A percentile compares a stretch with the other conserved stretches of the same genome.
These are phyloP conservation scores for Podila minutissima DNA, from an alignment of 192 early-diverging fungal species.

Conservation along the genomic window DNA sequence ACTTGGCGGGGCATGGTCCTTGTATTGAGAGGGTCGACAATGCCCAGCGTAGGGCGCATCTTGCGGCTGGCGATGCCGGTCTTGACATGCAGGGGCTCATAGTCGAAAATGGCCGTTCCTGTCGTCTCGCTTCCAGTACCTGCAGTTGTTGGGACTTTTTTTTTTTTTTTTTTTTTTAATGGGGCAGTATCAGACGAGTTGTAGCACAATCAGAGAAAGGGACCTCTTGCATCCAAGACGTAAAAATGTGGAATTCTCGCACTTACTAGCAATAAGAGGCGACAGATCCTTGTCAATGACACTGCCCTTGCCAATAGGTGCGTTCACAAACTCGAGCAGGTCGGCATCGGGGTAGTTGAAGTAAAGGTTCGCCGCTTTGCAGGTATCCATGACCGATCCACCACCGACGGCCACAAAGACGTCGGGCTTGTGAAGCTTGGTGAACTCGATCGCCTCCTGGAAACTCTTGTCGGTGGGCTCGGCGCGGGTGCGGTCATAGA, in stretches of 20 bases:
- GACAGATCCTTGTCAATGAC: slow-evolving; percentile 77
- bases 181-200: background rate
- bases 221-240: too few relatives aligned
- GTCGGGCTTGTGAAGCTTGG: slow-evolving; percentile 77
- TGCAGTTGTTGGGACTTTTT: slow-evolving; percentile 65
- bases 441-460: slow-evolving; percentile 84
- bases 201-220: slow-evolving; percentile 37
- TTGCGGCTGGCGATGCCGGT: slow-evolving; percentile 90
- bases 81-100: slow-evolving; percentile 83
- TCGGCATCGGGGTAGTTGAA: slow-evolving; percentile 82
- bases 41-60: slow-evolving; percentile 84
- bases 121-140: slow-evolving; percentile 92
- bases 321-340: slow-evolving; percentile 92
- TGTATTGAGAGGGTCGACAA: slow-evolving; percentile 91
- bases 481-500: slow-evolving; percentile 82
- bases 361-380: slow-evolving; percentile 93
- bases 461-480: slow-evolving; percentile 89
- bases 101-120: slow-evolving; percentile 94
- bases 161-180: background rate
- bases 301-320: slow-evolving; percentile 88
- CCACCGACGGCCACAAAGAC: slow-evolving; percentile 92
- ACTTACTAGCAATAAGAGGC: slow-evolving; percentile 80
- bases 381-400: slow-evolving; percentile 91
- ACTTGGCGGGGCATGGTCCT: slow-evolving; percentile 87
- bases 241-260: background rate